phyloP scores from a whole-genome alignment of 2,329 filamentous ascomycete genomes.

The Dactylellina cionopaga region DNA sequence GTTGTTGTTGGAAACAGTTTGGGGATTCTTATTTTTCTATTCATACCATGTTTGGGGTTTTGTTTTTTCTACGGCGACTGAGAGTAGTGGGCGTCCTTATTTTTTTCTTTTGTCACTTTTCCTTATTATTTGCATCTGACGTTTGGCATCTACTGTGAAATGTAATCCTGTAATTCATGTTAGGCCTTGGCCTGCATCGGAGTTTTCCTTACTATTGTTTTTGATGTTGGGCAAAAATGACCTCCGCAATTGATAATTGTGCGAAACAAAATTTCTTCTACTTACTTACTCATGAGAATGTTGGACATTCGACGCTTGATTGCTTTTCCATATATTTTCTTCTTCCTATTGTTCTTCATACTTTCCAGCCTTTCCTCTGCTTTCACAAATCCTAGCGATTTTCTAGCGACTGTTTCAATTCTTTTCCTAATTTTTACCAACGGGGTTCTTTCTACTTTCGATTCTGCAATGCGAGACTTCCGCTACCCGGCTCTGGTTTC shows the following conservation, averaged over 20 bases:
- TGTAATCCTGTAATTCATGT: slow-evolving; percentile 34
- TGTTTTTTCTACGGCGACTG: slow-evolving; percentile 30
- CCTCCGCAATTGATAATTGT: slow-evolving; percentile 6
- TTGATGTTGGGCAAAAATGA: too few relatives aligned
- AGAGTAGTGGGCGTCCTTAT: slow-evolving; percentile 29
- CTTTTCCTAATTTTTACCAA: too few relatives aligned
- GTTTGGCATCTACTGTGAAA: background rate
- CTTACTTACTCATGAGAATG: background rate
- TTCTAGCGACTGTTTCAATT: too few relatives aligned
- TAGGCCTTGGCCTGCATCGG: background rate
- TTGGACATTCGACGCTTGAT: background rate
- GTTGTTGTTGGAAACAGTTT: slow-evolving; percentile 9
- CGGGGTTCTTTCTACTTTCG: too few relatives aligned
- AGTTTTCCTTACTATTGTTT: slow-evolving; percentile 10
- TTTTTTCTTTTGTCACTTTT: slow-evolving; percentile 11
- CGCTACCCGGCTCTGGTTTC: too few relatives aligned
- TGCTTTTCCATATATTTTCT: background rate
- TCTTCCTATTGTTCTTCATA: background rate
- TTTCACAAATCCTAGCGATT: background rate
- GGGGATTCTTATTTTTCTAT: slow-evolving; percentile 17
- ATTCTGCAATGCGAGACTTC: too few relatives aligned
- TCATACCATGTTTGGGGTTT: slow-evolving; percentile 31
- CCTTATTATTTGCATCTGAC: slow-evolving; percentile 2
- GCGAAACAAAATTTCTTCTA: background rate
- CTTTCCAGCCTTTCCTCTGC: background rate